phyloP scores from a whole-genome alignment of 2,329 filamentous ascomycete genomes.

The Aphanocladium album region DNA sequence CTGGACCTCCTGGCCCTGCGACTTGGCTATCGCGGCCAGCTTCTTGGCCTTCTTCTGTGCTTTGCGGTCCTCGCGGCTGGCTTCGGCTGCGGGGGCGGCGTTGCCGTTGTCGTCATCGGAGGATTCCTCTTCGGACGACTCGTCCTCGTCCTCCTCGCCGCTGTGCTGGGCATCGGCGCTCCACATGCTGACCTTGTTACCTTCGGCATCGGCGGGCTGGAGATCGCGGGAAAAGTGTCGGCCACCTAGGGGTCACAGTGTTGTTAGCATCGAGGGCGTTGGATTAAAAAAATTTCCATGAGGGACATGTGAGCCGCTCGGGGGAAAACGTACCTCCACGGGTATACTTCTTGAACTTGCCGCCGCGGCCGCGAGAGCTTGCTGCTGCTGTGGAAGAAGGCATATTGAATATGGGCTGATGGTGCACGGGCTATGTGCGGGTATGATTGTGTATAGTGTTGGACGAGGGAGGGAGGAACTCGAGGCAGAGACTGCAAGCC shows the following conservation, averaged over 20 bases:
- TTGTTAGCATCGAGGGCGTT: constrained; percentile 18
- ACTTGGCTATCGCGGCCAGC: constrained; percentile 76
- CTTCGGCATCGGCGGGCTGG: constrained; percentile 80
- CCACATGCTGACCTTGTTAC: constrained; percentile 88
- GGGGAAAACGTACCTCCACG: constrained; percentile 67
- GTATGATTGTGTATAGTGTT: not conserved
- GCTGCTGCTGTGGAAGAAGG: constrained; percentile 44
- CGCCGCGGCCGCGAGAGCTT: constrained; percentile 70
- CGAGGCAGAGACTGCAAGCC: constrained; percentile 7
- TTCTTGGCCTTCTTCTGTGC: constrained; percentile 87
- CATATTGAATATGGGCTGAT: constrained; percentile 16
- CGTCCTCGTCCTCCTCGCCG: constrained; percentile 46
- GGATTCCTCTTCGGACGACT: constrained; percentile 48
- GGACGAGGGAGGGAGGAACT: not conserved
- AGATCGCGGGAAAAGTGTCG: constrained; percentile 94
- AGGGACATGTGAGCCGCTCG: constrained; percentile 1
- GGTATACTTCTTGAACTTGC: constrained; percentile 92
- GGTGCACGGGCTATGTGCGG: constrained; percentile 14
- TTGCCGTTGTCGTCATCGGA: constrained; percentile 45
- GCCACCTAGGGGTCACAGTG: constrained; percentile 58
- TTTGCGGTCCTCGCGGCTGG: constrained; percentile 74
- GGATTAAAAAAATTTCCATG: not conserved
- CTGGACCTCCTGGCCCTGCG: constrained; percentile 65
- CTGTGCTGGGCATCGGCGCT: constrained; percentile 49
- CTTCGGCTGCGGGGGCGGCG: constrained; percentile 40